Conservation (phyloP, 805 yeast species). For the Kregervanrija fluxuum region DNA sequence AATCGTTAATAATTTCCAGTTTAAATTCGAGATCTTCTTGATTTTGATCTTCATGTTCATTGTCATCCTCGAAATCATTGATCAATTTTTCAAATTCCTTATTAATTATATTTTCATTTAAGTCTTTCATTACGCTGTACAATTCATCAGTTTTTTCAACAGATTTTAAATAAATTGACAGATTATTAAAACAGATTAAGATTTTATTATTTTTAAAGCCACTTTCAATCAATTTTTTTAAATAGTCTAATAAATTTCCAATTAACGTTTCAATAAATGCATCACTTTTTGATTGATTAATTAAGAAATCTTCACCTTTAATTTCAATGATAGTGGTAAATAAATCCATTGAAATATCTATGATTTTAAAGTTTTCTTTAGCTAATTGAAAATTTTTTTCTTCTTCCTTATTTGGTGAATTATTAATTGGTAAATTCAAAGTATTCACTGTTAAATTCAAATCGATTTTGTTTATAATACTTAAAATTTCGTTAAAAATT, state of each 20-base stretch:
- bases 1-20: slow-evolving; percentile 11
- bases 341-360: slow-evolving; percentile 69
- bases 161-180: slow-evolving; percentile 32
- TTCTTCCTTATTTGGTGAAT: slow-evolving; percentile 9
- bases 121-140: slow-evolving; percentile 6
- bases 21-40: too few species aligned
- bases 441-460: slow-evolving; percentile 8
- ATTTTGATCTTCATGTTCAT: not conserved
- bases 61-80: slow-evolving; percentile 1
- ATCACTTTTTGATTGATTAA: slow-evolving; percentile 1
- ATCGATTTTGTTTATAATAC: slow-evolving; percentile 18
- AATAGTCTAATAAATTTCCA: slow-evolving; percentile 19
- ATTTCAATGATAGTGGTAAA: slow-evolving; percentile 69
- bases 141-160: slow-evolving; percentile 21
- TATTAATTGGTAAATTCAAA: slow-evolving; percentile 9
- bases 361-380: slow-evolving; percentile 47
- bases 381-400: slow-evolving; percentile 35
- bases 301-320: slow-evolving; percentile 17
- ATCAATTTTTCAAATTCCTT: slow-evolving; percentile 6
- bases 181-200: slow-evolving; percentile 63
- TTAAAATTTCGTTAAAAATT: slow-evolving; percentile 11
- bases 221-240: slow-evolving; percentile 34
- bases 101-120: not conserved
- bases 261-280: slow-evolving; percentile 20
- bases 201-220: slow-evolving; percentile 48